Conservation (phyloP, 2,329 filamentous ascomycete species). For the Calonectria crousiana region DNA sequence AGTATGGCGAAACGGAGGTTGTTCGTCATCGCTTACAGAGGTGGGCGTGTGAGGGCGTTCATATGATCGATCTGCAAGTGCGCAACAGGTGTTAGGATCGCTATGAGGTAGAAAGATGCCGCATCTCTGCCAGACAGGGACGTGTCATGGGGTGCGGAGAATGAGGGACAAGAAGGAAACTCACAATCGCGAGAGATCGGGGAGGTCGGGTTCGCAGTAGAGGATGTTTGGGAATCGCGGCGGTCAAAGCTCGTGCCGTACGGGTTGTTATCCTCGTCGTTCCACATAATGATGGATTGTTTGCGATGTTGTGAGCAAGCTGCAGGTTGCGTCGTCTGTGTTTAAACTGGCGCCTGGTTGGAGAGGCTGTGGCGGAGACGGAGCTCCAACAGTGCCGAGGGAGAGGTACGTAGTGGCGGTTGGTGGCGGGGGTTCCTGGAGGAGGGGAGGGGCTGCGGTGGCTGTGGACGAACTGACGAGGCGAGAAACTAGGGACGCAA, state of each 20-base stretch:
- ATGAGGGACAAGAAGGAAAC: slow-evolving; percentile 45
- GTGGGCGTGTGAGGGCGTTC: slow-evolving; percentile 79
- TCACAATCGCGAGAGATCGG: slow-evolving; percentile 70
- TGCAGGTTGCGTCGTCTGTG: slow-evolving; percentile 13
- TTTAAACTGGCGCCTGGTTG: slow-evolving; percentile 26
- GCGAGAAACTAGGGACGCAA: not conserved
- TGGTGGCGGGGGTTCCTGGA: slow-evolving; percentile 19
- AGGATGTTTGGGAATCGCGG: slow-evolving; percentile 82
- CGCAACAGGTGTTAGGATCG: slow-evolving; percentile 26
- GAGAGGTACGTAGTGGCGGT: slow-evolving; percentile 21
- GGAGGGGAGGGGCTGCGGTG: slow-evolving; percentile 12
- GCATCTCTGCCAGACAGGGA: slow-evolving; percentile 14
- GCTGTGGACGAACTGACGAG: not conserved
- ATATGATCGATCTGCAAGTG: slow-evolving; percentile 56
- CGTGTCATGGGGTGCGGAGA: slow-evolving; percentile 4
- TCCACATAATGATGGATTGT: slow-evolving; percentile 78
- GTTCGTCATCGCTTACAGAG: slow-evolving; percentile 76
- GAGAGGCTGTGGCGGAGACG: slow-evolving; percentile 25
- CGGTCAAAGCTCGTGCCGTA: slow-evolving; percentile 93
- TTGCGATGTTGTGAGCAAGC: slow-evolving; percentile 27
- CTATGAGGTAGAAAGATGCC: not conserved
- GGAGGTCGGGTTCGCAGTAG: slow-evolving; percentile 73
- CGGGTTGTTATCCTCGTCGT: slow-evolving; percentile 98
- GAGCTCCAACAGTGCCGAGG: slow-evolving; percentile 20
- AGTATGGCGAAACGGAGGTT: slow-evolving; percentile 56